Conservation (phyloP, 2,329 filamentous ascomycete species). For the Alternaria novae-zelandiae region DNA sequence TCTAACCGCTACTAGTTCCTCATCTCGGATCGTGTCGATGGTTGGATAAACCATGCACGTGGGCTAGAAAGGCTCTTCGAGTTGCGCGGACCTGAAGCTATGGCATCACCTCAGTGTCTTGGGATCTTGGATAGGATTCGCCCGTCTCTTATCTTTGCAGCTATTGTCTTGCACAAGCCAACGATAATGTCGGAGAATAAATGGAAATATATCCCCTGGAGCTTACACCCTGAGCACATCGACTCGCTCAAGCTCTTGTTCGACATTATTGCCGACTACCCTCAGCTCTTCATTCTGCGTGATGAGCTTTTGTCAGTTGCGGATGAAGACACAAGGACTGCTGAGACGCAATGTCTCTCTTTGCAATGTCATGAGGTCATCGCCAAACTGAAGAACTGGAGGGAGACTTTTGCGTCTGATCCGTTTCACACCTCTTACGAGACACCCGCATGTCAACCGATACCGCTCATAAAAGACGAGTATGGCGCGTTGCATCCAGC, state of each 20-base stretch:
- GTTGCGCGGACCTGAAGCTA: not conserved
- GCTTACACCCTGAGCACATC: not conserved
- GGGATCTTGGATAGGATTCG: not conserved
- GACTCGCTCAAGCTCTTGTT: not conserved
- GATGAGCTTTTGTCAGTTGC: not conserved
- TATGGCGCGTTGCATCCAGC: not conserved
- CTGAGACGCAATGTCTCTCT: not conserved
- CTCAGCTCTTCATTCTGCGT: not conserved
- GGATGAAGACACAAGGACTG: not conserved
- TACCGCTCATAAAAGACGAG: not conserved
- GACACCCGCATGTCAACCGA: not conserved
- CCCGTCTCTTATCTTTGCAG: not conserved
- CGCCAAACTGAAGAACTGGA: not conserved
- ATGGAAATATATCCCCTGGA: slow-evolving; percentile 1
- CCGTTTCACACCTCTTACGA: not conserved
- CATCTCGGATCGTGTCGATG: not conserved
- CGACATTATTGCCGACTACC: slow-evolving; percentile 2
- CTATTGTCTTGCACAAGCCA: slow-evolving; percentile 1
- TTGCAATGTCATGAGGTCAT: not conserved
- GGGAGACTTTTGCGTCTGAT: not conserved
- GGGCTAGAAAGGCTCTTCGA: slow-evolving; percentile 1
- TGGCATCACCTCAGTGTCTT: slow-evolving; percentile 1
- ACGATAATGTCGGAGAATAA: not conserved
- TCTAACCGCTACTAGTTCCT: not conserved
- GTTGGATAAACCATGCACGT: slow-evolving; percentile 4